Percentiles rank a stretch among this genome's conserved stretches.
Evolutionary conservation across 2,329 filamentous ascomycete genomes (phyloP).

Genomic region (Rhinocladiella mackenziei): DNA sequence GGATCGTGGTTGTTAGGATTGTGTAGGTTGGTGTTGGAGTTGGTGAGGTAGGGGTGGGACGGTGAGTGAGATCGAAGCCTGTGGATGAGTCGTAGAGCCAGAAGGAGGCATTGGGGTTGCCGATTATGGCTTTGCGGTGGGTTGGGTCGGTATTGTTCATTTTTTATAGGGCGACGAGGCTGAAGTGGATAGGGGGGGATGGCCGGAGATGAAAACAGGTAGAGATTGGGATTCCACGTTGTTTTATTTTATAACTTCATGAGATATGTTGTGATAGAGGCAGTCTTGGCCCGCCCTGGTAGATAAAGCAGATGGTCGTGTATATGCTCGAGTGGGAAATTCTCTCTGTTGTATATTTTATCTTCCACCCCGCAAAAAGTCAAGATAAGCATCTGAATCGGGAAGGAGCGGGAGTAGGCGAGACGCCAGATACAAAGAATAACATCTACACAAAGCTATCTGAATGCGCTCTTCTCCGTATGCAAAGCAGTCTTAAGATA

Average conservation of each 20-base stretch:
- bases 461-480: not conserved
- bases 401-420: conserved; percentile 9
- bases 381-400: conserved; percentile 6
- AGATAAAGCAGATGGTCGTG: too few relatives aligned
- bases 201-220: too few relatives aligned
- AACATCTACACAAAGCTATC: too few relatives aligned
- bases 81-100: conserved; percentile 44
- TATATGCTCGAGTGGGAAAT: not conserved
- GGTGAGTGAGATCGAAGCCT: conserved; percentile 48
- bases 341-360: too few relatives aligned
- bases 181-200: conserved; percentile 11
- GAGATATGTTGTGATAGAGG: too few relatives aligned
- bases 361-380: conserved; percentile 8
- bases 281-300: too few relatives aligned
- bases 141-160: conserved; percentile 23
- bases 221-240: too few relatives aligned
- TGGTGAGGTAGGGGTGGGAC: conserved; percentile 32
- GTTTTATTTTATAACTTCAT: too few relatives aligned
- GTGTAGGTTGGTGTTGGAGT: conserved; percentile 16
- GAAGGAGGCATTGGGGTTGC: conserved; percentile 38
- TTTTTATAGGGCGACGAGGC: conserved; percentile 11
- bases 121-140: conserved; percentile 40
- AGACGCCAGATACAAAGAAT: not conserved
- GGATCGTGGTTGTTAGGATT: conserved; percentile 30
- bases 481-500: too few relatives aligned